phyloP scores from a whole-genome alignment of 176 grass and related monocot genomes.

The Lolium perenne region DNA sequence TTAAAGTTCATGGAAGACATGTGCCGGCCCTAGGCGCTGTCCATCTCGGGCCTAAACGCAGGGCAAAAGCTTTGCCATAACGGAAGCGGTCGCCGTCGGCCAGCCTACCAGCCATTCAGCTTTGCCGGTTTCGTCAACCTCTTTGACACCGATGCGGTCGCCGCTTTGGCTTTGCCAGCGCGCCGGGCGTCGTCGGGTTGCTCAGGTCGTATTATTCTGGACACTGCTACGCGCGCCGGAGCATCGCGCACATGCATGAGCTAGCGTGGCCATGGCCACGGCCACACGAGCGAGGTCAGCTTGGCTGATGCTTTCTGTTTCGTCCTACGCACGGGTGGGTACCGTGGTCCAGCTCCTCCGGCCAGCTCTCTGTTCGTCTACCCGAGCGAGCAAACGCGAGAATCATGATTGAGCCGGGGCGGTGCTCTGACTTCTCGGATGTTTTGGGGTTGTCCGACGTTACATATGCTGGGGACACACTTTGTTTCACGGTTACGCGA shows the following conservation, averaged over 20 bases:
- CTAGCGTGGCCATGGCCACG: not conserved
- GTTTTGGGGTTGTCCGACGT: no score
- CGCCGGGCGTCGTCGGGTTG: not conserved
- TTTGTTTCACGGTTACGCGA: slow-evolving; percentile 32
- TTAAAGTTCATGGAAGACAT: no score
- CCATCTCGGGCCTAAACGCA: not conserved
- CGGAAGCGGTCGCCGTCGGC: not conserved
- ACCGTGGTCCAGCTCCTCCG: slow-evolving; percentile 1
- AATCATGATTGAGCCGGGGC: not conserved
- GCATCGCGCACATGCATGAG: not conserved
- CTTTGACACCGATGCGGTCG: not conserved
- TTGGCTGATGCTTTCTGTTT: slow-evolving; percentile 26
- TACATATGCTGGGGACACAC: not conserved
- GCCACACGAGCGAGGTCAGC: no score
- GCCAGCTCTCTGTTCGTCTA: no score
- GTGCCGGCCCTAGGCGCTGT: not conserved
- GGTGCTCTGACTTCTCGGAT: not conserved
- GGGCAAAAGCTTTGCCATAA: not conserved
- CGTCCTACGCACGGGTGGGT: slow-evolving; percentile 13
- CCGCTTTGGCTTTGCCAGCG: not conserved
- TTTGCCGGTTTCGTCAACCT: not conserved
- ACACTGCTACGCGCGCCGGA: not conserved
- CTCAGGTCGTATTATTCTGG: not conserved
- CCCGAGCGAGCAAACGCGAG: no score
- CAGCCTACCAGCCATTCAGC: not conserved